phyloP scores from a whole-genome alignment of 805 yeast genomes.

The Saccharomyces paradoxus region DNA sequence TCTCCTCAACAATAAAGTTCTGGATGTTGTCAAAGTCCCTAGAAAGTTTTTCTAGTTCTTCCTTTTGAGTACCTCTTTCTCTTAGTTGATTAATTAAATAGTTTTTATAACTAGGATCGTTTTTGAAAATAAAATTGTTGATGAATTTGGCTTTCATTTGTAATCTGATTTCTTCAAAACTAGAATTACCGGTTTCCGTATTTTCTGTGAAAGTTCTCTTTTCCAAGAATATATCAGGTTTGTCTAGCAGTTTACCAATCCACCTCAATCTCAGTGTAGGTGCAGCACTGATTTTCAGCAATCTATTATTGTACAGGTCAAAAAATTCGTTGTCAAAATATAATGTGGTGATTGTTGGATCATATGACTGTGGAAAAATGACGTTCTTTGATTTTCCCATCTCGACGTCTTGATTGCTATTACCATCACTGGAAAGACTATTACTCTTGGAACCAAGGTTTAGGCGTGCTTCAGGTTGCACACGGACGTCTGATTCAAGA shows the following conservation, averaged over 20 bases:
- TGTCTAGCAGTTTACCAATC: constrained; percentile 74
- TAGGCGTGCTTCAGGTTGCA: background rate
- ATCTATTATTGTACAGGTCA: constrained; percentile 77
- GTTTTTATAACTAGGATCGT: constrained; percentile 36
- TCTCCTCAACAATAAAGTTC: constrained; percentile 51
- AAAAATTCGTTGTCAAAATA: constrained; percentile 81
- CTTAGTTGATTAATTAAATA: constrained; percentile 53
- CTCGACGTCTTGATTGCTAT: constrained; percentile 35
- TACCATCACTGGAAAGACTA: constrained; percentile 33
- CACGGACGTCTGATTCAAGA: constrained; percentile 16
- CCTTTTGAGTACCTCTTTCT: constrained; percentile 51
- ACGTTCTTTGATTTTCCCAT: constrained; percentile 3
- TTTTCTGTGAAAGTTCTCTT: constrained; percentile 60
- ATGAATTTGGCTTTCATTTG: constrained; percentile 74
- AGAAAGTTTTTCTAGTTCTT: constrained; percentile 45
- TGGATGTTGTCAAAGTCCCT: constrained; percentile 53
- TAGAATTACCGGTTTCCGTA: constrained; percentile 36
- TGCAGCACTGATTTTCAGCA: constrained; percentile 57
- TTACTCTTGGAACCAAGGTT: constrained; percentile 16
- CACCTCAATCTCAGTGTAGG: constrained; percentile 82
- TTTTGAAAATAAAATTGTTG: constrained; percentile 58
- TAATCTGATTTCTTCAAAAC: constrained; percentile 57
- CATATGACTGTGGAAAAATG: constrained; percentile 35
- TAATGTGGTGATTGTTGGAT: constrained; percentile 80
- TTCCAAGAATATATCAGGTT: constrained; percentile 74